These are phyloP conservation scores for Juncus effusus DNA, from an alignment of 176 grass and related monocot species.

Conservation along the genomic window DNA sequence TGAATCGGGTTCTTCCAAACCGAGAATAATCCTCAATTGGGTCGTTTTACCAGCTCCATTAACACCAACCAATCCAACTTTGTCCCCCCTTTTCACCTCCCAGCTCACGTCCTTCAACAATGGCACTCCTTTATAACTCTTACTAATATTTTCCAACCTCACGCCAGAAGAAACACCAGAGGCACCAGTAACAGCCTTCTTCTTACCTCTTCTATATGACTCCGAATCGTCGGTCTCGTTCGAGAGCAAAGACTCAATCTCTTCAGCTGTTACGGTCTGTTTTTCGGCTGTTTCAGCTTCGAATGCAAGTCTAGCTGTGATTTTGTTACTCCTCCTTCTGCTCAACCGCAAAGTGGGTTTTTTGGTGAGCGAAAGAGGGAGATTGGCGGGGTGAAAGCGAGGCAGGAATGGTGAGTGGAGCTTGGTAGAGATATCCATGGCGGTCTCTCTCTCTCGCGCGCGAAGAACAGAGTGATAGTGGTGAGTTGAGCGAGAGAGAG, in stretches of 20 bases:
- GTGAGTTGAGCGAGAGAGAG: constrained; percentile 7
- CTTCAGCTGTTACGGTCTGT: constrained; percentile 27
- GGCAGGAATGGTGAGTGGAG: constrained; percentile 11
- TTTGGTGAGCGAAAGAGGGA: constrained; percentile 12
- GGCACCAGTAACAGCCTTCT: constrained; percentile 59
- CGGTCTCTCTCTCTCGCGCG: constrained; percentile 2
- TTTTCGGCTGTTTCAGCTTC: constrained; percentile 38
- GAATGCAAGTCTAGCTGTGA: constrained; percentile 32
- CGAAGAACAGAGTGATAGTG: neutral
- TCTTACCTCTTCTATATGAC: constrained; percentile 43
- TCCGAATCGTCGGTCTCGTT: neutral
- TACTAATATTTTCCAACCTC: constrained; percentile 70
- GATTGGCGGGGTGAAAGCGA: constrained; percentile 15
- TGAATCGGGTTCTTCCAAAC: constrained; percentile 67
- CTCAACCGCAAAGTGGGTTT: constrained; percentile 9
- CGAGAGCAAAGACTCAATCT: constrained; percentile 56
- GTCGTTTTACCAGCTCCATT: constrained; percentile 96
- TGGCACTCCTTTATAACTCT: constrained; percentile 73
- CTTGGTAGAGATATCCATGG: constrained; percentile 25
- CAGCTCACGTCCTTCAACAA: constrained; percentile 81
- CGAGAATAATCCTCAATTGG: constrained; percentile 73
- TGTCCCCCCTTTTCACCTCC: constrained; percentile 95
- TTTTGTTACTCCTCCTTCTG: constrained; percentile 26
- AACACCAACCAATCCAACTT: constrained; percentile 88
- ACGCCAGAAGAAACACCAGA: constrained; percentile 85